A percentile compares a stretch with the other conserved stretches of the same genome.
phyloP scores from a whole-genome alignment of 2,329 filamentous ascomycete genomes.

The Coleophoma cylindrospora region DNA sequence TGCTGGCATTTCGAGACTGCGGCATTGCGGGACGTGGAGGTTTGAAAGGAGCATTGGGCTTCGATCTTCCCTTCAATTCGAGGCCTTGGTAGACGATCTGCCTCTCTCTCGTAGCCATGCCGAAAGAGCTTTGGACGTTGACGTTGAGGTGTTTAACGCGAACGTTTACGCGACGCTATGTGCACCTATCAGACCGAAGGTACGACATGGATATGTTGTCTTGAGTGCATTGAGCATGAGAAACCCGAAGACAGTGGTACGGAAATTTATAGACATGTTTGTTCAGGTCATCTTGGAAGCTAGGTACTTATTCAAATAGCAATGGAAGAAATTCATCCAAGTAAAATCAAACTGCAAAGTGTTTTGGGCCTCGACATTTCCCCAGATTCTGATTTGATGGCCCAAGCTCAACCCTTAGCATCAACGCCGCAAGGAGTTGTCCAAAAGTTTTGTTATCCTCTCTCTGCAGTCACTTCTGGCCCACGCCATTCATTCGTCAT shows the following conservation, averaged over 20 bases:
- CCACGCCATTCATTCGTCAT: slow-evolving; percentile 35
- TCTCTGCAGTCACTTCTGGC: not conserved
- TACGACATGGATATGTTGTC: not conserved
- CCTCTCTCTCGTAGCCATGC: not conserved
- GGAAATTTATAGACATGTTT: not conserved
- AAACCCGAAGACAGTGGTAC: not conserved
- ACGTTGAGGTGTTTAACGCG: not conserved
- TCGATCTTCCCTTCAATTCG: not conserved
- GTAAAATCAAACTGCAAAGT: too few species aligned
- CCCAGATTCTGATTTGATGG: not conserved
- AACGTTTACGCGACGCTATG: slow-evolving; percentile 1
- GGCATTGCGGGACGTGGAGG: not conserved
- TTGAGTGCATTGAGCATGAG: not conserved
- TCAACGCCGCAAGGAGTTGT: not conserved
- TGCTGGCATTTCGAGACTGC: not conserved
- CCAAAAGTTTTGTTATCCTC: not conserved
- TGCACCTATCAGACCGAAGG: not conserved
- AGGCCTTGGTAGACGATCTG: not conserved
- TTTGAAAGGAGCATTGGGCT: not conserved
- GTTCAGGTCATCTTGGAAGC: too few species aligned
- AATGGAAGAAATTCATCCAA: not conserved
- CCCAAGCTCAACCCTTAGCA: not conserved
- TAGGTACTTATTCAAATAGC: too few species aligned
- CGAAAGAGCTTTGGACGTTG: not conserved
- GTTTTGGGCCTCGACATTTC: not conserved